These are phyloP conservation scores for Leptographium radiaticola DNA, from an alignment of 2,329 filamentous ascomycete genomes.

Conservation along the genomic window DNA sequence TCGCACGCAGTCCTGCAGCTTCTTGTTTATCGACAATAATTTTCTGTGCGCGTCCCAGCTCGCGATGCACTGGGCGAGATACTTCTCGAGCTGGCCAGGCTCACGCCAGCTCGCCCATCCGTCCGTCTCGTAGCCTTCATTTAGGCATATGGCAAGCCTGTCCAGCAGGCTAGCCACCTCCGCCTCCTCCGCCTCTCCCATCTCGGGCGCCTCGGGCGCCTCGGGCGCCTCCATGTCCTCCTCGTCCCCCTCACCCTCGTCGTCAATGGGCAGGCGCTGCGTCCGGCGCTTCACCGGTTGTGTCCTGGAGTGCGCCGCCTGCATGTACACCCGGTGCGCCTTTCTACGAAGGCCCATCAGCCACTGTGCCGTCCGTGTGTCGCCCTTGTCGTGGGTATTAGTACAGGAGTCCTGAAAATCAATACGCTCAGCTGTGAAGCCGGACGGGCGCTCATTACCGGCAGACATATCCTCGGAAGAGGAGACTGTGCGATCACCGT, in stretches of 20 bases:
- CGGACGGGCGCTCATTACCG: background rate
- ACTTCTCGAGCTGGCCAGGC: background rate
- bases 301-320: background rate
- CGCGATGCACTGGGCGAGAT: conserved; percentile 1
- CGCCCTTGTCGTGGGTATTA: background rate
- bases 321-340: conserved; percentile 2
- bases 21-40: background rate
- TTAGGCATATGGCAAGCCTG: background rate
- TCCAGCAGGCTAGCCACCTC: background rate
- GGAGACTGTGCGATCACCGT: background rate
- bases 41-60: conserved; percentile 1
- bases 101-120: background rate
- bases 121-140: background rate
- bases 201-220: too few relatives aligned
- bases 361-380: background rate
- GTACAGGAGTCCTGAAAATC: background rate
- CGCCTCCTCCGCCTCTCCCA: too few relatives aligned
- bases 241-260: background rate
- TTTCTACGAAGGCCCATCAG: background rate
- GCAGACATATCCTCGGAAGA: background rate
- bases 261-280: background rate
- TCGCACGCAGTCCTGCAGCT: background rate
- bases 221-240: too few relatives aligned
- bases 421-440: background rate
- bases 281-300: background rate